Conservation (phyloP, 2,329 filamentous ascomycete species). For the Claviceps sp. region DNA sequence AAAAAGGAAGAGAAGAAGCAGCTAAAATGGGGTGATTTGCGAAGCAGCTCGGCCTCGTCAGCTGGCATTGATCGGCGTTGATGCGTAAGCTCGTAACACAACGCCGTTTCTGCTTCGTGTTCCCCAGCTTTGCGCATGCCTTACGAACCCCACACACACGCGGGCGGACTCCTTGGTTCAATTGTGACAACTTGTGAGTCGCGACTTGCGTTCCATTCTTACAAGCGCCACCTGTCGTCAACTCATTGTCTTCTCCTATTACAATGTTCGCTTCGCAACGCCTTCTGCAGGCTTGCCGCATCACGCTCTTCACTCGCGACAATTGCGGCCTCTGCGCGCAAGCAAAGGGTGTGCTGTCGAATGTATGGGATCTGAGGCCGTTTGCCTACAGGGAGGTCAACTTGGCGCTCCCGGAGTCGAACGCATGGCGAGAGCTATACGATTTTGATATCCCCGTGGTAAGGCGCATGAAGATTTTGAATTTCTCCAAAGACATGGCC, state of each 20-base stretch:
- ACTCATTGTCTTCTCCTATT: not conserved
- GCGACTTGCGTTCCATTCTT: too few relatives aligned
- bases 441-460: constrained; percentile 76
- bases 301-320: constrained; percentile 63
- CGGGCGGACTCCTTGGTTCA: not conserved
- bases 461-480: constrained; percentile 8
- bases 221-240: not conserved
- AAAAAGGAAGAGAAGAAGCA: too few relatives aligned
- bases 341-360: constrained; percentile 53
- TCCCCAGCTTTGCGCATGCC: not conserved
- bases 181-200: not conserved
- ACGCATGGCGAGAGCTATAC: constrained; percentile 58
- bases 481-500: not conserved
- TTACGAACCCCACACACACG: not conserved
- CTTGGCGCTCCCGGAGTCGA: constrained; percentile 48
- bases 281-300: constrained; percentile 43
- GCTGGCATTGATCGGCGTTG: not conserved
- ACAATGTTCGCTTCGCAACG: constrained; percentile 38
- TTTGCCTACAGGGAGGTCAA: constrained; percentile 61
- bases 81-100: not conserved
- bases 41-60: not conserved
- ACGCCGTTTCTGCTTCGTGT: not conserved
- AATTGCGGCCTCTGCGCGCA: constrained; percentile 59
- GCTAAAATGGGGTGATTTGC: too few relatives aligned
- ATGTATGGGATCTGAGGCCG: constrained; percentile 51